Percentiles rank a stretch among this genome's conserved stretches.
Evolutionary conservation across 768 basidiomycete genomes (phyloP).

Genomic region (Lactarius sanguifluus): DNA sequence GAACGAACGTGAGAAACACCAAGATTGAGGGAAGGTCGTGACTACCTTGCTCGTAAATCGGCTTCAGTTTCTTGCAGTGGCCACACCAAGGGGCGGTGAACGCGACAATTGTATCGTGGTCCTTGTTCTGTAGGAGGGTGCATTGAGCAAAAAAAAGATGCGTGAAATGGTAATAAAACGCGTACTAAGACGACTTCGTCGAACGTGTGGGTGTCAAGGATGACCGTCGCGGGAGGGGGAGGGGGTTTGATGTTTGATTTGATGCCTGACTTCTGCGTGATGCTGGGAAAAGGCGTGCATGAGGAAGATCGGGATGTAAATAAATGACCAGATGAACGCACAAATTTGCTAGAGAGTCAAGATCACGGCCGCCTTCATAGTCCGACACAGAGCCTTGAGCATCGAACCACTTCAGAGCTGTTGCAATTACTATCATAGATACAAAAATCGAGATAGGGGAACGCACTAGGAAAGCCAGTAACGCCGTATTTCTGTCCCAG

Average conservation of each 20-base stretch:
- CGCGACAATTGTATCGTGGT: conserved; percentile 85
- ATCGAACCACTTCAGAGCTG: conserved; percentile 92
- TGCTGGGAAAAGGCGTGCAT: conserved; percentile 42
- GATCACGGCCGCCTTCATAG: conserved; percentile 78
- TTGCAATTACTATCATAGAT: conserved; percentile 18
- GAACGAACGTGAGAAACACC: conserved; percentile 2
- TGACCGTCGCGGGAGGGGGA: conserved; percentile 64
- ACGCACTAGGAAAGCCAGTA: conserved; percentile 84
- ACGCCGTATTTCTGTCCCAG: conserved; percentile 79
- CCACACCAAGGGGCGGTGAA: conserved; percentile 91
- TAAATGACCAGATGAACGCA: conserved; percentile 40
- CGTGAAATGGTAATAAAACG: conserved; percentile 4
- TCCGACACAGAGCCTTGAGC: conserved; percentile 54
- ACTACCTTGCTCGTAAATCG: conserved; percentile 75
- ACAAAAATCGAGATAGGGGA: conserved; percentile 1
- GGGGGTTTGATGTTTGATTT: conserved; percentile 89
- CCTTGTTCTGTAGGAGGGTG: conserved; percentile 38
- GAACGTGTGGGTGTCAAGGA: conserved; percentile 73
- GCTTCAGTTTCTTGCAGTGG: conserved; percentile 92
- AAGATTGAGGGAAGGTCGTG: not conserved
- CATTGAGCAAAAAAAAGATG: not conserved
- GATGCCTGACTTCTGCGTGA: conserved; percentile 71
- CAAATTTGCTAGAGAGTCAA: conserved; percentile 76
- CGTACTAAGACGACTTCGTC: conserved; percentile 68
- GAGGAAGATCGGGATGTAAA: not conserved